Base-by-base conservation (phyloP, 805 yeast species). In the Barnettozyma vustinii region DNA sequence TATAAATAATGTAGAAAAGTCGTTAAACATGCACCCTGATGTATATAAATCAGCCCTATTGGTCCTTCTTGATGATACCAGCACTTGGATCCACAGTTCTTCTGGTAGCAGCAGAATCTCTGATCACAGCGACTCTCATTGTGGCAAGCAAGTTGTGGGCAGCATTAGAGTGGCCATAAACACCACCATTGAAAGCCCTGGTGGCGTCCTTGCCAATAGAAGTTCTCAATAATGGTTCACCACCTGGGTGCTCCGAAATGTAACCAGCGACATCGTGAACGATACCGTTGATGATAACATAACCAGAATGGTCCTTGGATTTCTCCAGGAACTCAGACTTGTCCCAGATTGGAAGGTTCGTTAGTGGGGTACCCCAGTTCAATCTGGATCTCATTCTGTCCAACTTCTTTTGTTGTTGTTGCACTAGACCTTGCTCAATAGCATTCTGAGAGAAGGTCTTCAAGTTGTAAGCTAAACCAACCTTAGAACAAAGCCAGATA, bases 141-240 rank as follows among this genome's bases (percentile, higher is more conserved):
- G 85, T 81, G 18, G 92, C 89, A 66, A 87, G 75, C 62, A 86
- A 70, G 66, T 87, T 87, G 66, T 84, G 90, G 20, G 94, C 95
- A 52, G 95, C 94, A 59, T 86, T 87, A 9, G 92, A 83, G 63
- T 87, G 95, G 12, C 86, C 80, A 62, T 87, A 87, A 27, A 87
- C 94, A 63, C 88, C 91, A 63, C 95, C 95, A 63, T 84, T 83
- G 74, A 87, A 87, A 1, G 91, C 94, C 63, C 77, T 78, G 13
- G 92, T 83, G 25, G 92, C 92, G 65, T 87, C 94, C 65, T 84
- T 86, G 59, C 92, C 91, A 52, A 77, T 69, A 2, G 91, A 81
- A 32, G 90, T 81, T 57, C 78, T 75, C 44, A 87, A 68, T 53
- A 87, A 70, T 42, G 88, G 82, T 62, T 77, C 81, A 56, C 95